These are phyloP conservation scores for Xanthoceras sorbifolium DNA, from an alignment of 345 rosid genomes.

Conservation along the genomic window DNA sequence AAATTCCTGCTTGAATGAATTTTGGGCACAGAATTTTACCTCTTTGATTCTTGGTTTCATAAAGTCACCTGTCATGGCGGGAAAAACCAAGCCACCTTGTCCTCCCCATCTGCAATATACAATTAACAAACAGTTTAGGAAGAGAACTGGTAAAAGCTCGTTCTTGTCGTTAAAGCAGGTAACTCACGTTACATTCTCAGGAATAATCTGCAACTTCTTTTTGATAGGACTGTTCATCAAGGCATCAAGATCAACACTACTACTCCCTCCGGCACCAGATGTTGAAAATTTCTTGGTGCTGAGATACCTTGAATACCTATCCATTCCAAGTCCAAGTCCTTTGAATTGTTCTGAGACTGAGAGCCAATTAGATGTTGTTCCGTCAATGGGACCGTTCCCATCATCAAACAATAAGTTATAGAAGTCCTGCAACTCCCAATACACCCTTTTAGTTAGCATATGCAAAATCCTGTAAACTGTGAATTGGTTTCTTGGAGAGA, in stretches of 20 bases:
- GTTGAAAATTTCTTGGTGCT: not conserved
- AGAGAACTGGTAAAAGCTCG: not conserved
- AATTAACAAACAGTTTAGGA: not conserved
- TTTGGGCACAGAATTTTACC: slow-evolving; percentile 19
- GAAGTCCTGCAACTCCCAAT: slow-evolving; percentile 27
- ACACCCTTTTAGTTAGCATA: not conserved
- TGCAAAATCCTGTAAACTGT: not conserved
- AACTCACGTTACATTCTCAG: slow-evolving; percentile 35
- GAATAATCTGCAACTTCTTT: slow-evolving; percentile 42
- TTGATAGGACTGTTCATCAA: slow-evolving; percentile 37
- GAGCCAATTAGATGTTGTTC: not conserved
- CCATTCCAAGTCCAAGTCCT: not conserved
- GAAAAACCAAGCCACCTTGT: slow-evolving; percentile 21
- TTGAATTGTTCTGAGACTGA: not conserved
- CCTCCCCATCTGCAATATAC: slow-evolving; percentile 36
- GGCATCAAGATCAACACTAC: not conserved
- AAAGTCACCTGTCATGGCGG: slow-evolving; percentile 38
- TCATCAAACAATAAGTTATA: slow-evolving; percentile 36
- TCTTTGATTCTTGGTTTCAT: slow-evolving; percentile 50
- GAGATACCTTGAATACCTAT: slow-evolving; percentile 16
- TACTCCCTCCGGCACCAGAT: not conserved
- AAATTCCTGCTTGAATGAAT: not conserved
- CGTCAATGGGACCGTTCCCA: not conserved
- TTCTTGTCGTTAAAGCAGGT: no score
- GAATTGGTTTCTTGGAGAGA: not conserved